A percentile compares a stretch with the other conserved stretches of the same genome.
phyloP scores from a whole-genome alignment of 495 filamentous ascomycete species.

The Lasiosphaeriaceae sp. region DNA sequence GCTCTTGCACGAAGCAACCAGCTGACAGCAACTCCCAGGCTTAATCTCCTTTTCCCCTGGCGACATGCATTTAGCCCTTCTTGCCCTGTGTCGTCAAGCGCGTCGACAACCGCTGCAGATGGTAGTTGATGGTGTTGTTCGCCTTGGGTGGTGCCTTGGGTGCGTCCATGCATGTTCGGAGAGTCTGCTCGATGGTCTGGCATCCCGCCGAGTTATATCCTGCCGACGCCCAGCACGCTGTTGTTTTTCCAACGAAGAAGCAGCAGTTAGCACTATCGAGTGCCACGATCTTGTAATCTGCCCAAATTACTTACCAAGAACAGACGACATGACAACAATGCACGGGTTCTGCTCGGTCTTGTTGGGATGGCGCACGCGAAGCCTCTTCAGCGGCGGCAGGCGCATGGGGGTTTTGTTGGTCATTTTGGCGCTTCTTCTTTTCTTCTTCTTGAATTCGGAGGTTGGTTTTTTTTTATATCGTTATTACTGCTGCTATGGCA shows the following conservation, averaged over 20 bases:
- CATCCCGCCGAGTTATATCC: constrained; percentile 74
- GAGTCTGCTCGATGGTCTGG: constrained; percentile 69
- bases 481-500: too few species aligned
- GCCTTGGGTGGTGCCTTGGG: constrained; percentile 62
- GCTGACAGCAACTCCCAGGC: too few species aligned
- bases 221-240: constrained; percentile 93
- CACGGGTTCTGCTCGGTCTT: constrained; percentile 73
- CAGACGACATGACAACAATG: constrained; percentile 77
- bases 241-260: constrained; percentile 6
- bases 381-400: constrained; percentile 78
- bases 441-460: too few species aligned
- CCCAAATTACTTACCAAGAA: constrained; percentile 67
- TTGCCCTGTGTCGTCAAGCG: constrained; percentile 63
- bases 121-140: constrained; percentile 93
- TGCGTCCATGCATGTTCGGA: constrained; percentile 91
- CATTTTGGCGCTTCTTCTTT: constrained; percentile 21
- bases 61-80: constrained; percentile 19
- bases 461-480: background rate
- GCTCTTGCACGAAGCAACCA: too few species aligned
- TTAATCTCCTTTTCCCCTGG: background rate
- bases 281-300: too few species aligned
- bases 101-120: constrained; percentile 80
- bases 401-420: constrained; percentile 56
- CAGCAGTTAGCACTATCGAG: background rate
- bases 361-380: constrained; percentile 83